Percentiles rank a stretch among this genome's conserved stretches.
phyloP scores from a whole-genome alignment of 2,329 filamentous ascomycete species.

The Nemania sp. region DNA sequence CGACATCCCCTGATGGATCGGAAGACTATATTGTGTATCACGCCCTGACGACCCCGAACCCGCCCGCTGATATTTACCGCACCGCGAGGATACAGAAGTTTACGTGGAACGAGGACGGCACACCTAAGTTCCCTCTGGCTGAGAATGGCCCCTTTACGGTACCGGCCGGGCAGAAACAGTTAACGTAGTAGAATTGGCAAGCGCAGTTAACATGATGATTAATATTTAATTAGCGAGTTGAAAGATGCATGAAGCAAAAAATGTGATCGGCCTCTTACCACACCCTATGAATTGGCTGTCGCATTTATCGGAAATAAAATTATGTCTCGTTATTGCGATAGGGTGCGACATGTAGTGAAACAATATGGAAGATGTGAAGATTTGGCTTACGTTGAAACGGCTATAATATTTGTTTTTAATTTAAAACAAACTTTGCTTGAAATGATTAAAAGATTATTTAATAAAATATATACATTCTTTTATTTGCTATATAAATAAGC shows the following conservation, averaged over 20 bases:
- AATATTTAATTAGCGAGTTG: background rate
- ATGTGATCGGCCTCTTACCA: background rate
- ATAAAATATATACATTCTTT: too few relatives aligned
- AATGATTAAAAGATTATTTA: too few relatives aligned
- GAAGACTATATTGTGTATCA: conserved; percentile 54
- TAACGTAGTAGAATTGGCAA: conserved; percentile 27
- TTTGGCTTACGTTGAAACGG: too few relatives aligned
- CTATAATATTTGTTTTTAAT: too few relatives aligned
- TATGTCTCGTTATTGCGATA: too few relatives aligned
- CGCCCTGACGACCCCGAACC: conserved; percentile 52
- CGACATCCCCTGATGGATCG: conserved; percentile 51
- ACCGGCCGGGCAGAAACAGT: conserved; percentile 49
- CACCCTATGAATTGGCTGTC: too few relatives aligned
- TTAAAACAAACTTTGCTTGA: too few relatives aligned
- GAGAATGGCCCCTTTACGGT: conserved; percentile 52
- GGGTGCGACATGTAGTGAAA: too few relatives aligned
- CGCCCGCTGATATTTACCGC: conserved; percentile 50
- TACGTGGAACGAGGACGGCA: conserved; percentile 52
- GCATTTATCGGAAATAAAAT: too few relatives aligned
- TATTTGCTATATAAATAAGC: too few relatives aligned
- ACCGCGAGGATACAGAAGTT: conserved; percentile 53
- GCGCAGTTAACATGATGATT: background rate
- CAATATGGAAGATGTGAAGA: too few relatives aligned
- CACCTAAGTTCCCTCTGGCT: conserved; percentile 51
- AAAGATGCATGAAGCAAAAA: background rate